Evolutionary conservation across 2,329 filamentous ascomycete genomes (phyloP).

Genomic region (Neonectria sp.): DNA sequence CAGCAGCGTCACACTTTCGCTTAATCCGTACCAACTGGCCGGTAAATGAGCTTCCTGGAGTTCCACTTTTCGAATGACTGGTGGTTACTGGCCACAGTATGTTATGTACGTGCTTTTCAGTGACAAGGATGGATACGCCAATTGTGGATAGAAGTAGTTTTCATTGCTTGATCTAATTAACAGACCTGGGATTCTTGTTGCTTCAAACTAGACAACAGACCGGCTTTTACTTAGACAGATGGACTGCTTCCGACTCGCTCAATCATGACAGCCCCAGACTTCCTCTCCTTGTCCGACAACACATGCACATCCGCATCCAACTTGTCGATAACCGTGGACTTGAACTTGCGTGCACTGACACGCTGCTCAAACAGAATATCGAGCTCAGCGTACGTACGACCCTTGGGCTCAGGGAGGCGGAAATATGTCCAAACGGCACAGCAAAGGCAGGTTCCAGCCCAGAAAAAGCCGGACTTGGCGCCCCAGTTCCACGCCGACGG

Average conservation of each 20-base stretch:
- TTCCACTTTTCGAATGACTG: too few species aligned
- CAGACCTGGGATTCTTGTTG: background rate
- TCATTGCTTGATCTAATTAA: background rate
- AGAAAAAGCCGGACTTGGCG: slow-evolving; percentile 64
- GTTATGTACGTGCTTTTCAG: background rate
- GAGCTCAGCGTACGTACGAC: slow-evolving; percentile 68
- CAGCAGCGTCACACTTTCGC: too few species aligned
- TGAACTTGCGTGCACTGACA: slow-evolving; percentile 60
- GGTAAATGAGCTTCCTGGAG: too few species aligned
- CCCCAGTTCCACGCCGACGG: slow-evolving; percentile 63
- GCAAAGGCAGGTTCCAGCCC: slow-evolving; percentile 60
- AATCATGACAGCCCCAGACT: slow-evolving; percentile 9
- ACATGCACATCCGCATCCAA: slow-evolving; percentile 40
- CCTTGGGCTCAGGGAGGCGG: slow-evolving; percentile 69
- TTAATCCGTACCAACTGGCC: too few species aligned
- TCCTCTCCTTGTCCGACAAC: slow-evolving; percentile 41
- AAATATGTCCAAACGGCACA: slow-evolving; percentile 67
- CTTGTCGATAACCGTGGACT: slow-evolving; percentile 48
- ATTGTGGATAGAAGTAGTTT: background rate
- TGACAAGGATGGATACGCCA: background rate
- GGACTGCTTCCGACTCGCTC: slow-evolving; percentile 15
- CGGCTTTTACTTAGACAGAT: background rate
- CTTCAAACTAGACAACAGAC: background rate
- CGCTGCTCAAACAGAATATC: slow-evolving; percentile 67
- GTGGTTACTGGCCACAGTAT: too few species aligned